These are phyloP conservation scores for Acacia confusa DNA, from an alignment of 306 rosid species.

Conservation along the genomic window DNA sequence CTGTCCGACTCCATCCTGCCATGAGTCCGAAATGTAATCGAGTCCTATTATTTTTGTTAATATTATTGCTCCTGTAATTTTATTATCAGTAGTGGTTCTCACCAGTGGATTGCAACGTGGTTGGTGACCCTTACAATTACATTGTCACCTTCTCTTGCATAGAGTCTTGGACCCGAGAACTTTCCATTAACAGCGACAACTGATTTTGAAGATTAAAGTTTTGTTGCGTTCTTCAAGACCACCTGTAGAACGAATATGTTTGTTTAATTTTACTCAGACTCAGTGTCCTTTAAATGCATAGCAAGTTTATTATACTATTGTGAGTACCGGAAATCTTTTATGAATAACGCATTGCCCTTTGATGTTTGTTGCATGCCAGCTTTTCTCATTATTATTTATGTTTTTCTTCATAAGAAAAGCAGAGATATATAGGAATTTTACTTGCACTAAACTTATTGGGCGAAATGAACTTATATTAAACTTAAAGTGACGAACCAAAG, in stretches of 20 bases:
- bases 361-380: conserved; percentile 3
- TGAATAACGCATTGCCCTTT: neutral
- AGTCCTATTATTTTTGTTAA: neutral
- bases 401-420: neutral
- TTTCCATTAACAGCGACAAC: conserved; percentile 57
- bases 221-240: conserved; percentile 56
- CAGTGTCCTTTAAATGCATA: neutral
- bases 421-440: neutral
- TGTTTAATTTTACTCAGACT: neutral
- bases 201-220: conserved; percentile 60
- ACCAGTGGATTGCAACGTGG: conserved; percentile 71
- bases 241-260: conserved; percentile 40
- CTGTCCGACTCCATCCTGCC: neutral
- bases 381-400: neutral
- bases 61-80: neutral
- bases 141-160: conserved; percentile 76
- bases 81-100: conserved; percentile 28
- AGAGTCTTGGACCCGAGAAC: conserved; percentile 70
- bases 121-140: conserved; percentile 66
- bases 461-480: conserved; percentile 50
- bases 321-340: conserved; percentile 5
- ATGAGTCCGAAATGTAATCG: conserved; percentile 8
- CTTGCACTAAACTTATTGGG: neutral
- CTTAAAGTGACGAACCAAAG: conserved; percentile 63
- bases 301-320: neutral